phyloP scores from a whole-genome alignment of 805 yeast genomes.

The Starmerella stellata region DNA sequence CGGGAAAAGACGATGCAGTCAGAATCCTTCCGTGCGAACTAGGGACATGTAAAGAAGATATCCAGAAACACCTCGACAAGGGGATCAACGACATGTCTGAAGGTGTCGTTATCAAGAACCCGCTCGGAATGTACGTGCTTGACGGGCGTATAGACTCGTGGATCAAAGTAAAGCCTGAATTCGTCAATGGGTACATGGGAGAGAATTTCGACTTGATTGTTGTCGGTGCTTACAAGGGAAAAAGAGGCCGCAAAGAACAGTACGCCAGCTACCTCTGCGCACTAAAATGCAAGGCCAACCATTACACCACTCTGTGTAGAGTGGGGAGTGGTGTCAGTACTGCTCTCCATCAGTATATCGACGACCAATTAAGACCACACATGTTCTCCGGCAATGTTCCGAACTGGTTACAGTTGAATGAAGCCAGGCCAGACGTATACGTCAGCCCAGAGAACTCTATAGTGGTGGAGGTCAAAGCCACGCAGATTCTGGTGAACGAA shows the following conservation, averaged over 20 bases:
- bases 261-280: conserved; percentile 55
- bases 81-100: conserved; percentile 52
- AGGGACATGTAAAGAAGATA: conserved; percentile 33
- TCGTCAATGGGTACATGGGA: conserved; percentile 57
- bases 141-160: conserved; percentile 50
- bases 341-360: conserved; percentile 43
- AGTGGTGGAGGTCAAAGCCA: conserved; percentile 67
- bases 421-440: conserved; percentile 32
- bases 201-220: conserved; percentile 66
- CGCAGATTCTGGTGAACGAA: conserved; percentile 47
- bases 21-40: conserved; percentile 21
- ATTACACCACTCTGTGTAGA: conserved; percentile 50
- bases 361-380: conserved; percentile 36
- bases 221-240: conserved; percentile 58
- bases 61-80: conserved; percentile 35
- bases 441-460: conserved; percentile 60
- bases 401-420: conserved; percentile 5
- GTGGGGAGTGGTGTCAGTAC: conserved; percentile 71
- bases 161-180: conserved; percentile 86
- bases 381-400: conserved; percentile 30
- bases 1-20: conserved; percentile 17
- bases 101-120: conserved; percentile 63
- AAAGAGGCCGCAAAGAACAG: conserved; percentile 28
- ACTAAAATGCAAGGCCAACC: conserved; percentile 28
- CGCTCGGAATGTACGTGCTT: conserved; percentile 37